Conservation (phyloP, 805 yeast genomes). For the Saccharomyces cerevisiae region DNA sequence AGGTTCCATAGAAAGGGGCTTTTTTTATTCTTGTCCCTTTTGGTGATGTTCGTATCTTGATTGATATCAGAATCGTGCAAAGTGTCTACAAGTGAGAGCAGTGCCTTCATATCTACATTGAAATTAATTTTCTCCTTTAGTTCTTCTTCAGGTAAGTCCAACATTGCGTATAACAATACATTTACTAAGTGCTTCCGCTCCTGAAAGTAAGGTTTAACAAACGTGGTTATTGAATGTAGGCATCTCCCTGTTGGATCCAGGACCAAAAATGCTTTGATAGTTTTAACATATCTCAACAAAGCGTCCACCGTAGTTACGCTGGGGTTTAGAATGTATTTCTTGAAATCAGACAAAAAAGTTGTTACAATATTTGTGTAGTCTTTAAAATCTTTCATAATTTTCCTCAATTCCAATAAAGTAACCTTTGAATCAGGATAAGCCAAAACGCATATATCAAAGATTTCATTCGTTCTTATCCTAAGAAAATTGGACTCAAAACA, state of each 20-base stretch:
- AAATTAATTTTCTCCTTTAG: slow-evolving; percentile 5
- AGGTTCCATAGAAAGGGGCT: slow-evolving; percentile 3
- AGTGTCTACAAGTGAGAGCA: slow-evolving; percentile 1
- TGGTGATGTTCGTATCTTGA: neutral
- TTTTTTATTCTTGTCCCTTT: neutral
- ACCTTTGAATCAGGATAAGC: slow-evolving; percentile 44
- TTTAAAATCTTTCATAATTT: slow-evolving; percentile 35
- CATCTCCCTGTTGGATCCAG: slow-evolving; percentile 86
- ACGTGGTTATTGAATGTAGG: slow-evolving; percentile 67
- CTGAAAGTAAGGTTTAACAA: slow-evolving; percentile 62
- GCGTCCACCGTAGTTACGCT: slow-evolving; percentile 74
- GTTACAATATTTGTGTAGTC: slow-evolving; percentile 11
- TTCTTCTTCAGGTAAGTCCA: slow-evolving; percentile 33
- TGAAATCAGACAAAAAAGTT: slow-evolving; percentile 15
- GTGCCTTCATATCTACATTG: slow-evolving; percentile 3
- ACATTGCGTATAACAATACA: slow-evolving; percentile 61
- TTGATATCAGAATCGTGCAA: slow-evolving; percentile 24
- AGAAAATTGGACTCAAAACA: slow-evolving; percentile 23
- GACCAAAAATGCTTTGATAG: slow-evolving; percentile 60
- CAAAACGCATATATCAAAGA: slow-evolving; percentile 46
- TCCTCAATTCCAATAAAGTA: slow-evolving; percentile 53
- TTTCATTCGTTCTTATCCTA: slow-evolving; percentile 44
- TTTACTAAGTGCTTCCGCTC: slow-evolving; percentile 67
- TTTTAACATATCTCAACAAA: slow-evolving; percentile 57
- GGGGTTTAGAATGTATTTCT: slow-evolving; percentile 50